Evolutionary conservation across 352 stramenopile genomes (phyloP).

Genomic region (Aphanomyces astaci): DNA sequence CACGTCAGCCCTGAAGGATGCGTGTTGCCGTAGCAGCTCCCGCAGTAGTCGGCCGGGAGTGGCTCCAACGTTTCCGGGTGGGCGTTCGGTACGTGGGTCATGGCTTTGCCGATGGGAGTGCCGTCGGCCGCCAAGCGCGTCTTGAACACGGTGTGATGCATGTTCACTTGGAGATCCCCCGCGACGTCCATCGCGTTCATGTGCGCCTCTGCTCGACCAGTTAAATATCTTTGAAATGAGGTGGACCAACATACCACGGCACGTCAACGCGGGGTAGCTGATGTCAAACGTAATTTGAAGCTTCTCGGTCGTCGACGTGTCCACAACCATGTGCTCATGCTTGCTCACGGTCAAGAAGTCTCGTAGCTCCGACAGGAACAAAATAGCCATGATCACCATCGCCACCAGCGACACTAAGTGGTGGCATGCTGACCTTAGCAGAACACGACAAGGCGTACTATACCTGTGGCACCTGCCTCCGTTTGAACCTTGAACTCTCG

Average conservation of each 20-base stretch:
- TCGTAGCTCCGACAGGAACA: constrained; percentile 87
- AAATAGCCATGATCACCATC: constrained; percentile 78
- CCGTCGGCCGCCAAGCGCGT: constrained; percentile 76
- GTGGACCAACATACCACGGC: constrained; percentile 45
- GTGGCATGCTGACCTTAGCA: too few relatives aligned
- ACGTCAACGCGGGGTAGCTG: constrained; percentile 95
- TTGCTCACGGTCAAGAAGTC: constrained; percentile 72
- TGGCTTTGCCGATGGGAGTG: constrained; percentile 47
- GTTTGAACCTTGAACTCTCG: constrained; percentile 94
- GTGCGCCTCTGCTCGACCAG: constrained; percentile 79
- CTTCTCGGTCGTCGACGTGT: constrained; percentile 91
- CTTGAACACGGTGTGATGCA: constrained; percentile 94
- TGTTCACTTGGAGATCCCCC: constrained; percentile 95
- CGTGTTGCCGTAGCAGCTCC: constrained; percentile 89
- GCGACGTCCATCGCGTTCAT: constrained; percentile 98
- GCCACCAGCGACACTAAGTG: constrained; percentile 69
- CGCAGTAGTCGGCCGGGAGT: constrained; percentile 87
- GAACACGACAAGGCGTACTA: too few relatives aligned
- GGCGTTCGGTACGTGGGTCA: constrained; percentile 33
- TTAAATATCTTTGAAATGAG: neutral
- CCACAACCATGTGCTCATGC: constrained; percentile 93
- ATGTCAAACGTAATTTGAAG: constrained; percentile 97
- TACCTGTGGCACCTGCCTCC: constrained; percentile 78
- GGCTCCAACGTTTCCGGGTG: constrained; percentile 34
- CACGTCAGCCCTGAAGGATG: constrained; percentile 61